A percentile compares a stretch with the other conserved stretches of the same genome.
These are phyloP conservation scores for Reticulascus tulasneorum DNA, from an alignment of 2,329 filamentous ascomycete species.

Conservation along the genomic window DNA sequence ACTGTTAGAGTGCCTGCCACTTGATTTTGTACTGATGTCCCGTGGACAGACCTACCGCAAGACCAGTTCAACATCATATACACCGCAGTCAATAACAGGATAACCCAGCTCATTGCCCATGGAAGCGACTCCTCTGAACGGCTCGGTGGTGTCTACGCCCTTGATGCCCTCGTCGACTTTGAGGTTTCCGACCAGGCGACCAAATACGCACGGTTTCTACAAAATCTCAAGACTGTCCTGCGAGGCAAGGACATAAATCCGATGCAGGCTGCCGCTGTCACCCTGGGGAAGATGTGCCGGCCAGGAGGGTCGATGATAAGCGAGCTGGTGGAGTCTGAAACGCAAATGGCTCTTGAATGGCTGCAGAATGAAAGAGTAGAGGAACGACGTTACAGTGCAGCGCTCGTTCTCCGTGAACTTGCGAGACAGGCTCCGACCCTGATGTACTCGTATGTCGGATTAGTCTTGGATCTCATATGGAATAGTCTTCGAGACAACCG, in stretches of 20 bases:
- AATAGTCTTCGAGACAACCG: constrained; percentile 85
- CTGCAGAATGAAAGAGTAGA: constrained; percentile 92
- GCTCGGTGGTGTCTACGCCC: constrained; percentile 84
- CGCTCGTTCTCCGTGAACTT: constrained; percentile 84
- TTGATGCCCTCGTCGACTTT: constrained; percentile 92
- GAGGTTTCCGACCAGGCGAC: constrained; percentile 89
- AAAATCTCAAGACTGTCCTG: constrained; percentile 81
- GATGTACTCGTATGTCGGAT: constrained; percentile 92
- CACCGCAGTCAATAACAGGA: constrained; percentile 52
- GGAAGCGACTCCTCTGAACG: constrained; percentile 84
- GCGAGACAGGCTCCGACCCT: constrained; percentile 90
- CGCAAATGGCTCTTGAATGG: constrained; percentile 95
- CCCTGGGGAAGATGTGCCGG: constrained; percentile 83
- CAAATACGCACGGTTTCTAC: constrained; percentile 92
- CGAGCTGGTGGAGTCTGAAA: constrained; percentile 92
- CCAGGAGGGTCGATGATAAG: constrained; percentile 92
- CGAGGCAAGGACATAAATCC: constrained; percentile 87
- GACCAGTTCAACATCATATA: constrained; percentile 69
- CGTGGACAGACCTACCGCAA: constrained; percentile 62
- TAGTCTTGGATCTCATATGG: constrained; percentile 96
- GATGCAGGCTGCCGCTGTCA: constrained; percentile 85
- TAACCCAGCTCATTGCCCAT: constrained; percentile 69
- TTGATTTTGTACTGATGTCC: constrained; percentile 9
- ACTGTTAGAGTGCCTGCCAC: background rate
- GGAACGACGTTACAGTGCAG: constrained; percentile 87